phyloP scores from a whole-genome alignment of 345 rosid genomes.

The Aurinia saxatilis region DNA sequence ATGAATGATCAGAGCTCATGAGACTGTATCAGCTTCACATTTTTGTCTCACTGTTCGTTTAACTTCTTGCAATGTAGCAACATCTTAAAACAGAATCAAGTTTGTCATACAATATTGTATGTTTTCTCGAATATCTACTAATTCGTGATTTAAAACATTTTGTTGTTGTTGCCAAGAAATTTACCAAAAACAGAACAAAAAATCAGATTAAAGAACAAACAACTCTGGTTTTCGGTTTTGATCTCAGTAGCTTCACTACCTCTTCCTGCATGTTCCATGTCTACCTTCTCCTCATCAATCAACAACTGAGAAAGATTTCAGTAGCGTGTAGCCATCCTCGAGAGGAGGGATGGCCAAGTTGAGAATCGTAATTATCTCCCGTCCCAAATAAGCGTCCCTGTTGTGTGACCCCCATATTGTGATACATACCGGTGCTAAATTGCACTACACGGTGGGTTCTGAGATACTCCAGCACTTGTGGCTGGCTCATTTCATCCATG shows the following conservation, averaged over 20 bases:
- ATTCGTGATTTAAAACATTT: neutral
- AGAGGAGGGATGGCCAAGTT: conserved; percentile 41
- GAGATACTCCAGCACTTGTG: conserved; percentile 45
- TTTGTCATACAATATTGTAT: neutral
- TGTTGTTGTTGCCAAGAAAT: no score
- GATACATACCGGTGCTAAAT: conserved; percentile 39
- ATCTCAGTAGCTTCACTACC: conserved; percentile 48
- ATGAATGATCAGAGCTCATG: conserved; percentile 10
- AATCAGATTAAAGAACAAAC: neutral
- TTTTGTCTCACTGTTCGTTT: no score
- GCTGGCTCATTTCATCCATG: conserved; percentile 34
- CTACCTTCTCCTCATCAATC: no score
- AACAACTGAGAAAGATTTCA: conserved; percentile 34
- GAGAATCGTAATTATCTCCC: conserved; percentile 57
- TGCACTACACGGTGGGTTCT: conserved; percentile 35
- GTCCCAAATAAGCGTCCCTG: conserved; percentile 47
- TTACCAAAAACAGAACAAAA: neutral
- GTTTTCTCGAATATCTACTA: neutral
- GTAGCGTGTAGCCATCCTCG: conserved; percentile 50
- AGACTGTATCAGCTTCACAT: neutral
- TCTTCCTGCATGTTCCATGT: no score
- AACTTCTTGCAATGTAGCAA: no score
- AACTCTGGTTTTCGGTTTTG: neutral
- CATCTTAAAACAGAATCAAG: neutral
- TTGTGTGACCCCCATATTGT: conserved; percentile 51